Evolutionary conservation across 2,329 filamentous ascomycete genomes (phyloP), one percentile per base, ranked within the genome.

Genomic region (Nigrospora sphaerica): DNA sequence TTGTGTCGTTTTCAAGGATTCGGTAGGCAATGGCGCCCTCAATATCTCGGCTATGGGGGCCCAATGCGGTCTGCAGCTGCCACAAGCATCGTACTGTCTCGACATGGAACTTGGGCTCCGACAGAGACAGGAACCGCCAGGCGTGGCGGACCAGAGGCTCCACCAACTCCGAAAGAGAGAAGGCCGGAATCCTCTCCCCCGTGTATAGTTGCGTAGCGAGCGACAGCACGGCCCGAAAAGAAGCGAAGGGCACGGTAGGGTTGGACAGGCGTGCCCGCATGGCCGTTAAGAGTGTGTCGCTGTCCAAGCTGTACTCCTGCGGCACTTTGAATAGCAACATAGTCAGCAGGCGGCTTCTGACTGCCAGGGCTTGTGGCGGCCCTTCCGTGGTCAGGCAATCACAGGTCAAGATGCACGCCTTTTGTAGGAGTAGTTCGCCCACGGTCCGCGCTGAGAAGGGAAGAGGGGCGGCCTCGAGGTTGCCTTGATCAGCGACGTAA

Each of bases 61-160:
- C 79, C 12, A 95, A 76, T 1, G 82, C 77, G 19, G 76, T 79
- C 55, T 97, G 90, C 44, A 98, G 70, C 53, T 89, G 82, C 88
- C 93, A 95, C 35, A 98, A 70, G 54, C 83, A 85, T 47, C 87
- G 82, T 10, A 95, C 88, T 16, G 90, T 85, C 68, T 98, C 95
- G 32, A 98, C 91, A 59, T 97, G 93, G 54, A 92, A 95, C 60
- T 95, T 95, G 0, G 91, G 90, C 51, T 85, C 83, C 12, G 83
- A 75, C n/a, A 88, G 84, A 1, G 89, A 87, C 35, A 98, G 68
- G 57, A 88, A 89, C 6, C 71, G 65, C 93, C 93, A 98, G 0
- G 92, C 75, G 46, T 84, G 78, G 2, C 73, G 72, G 14, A 93
- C 82, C 18, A 97, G 69, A 28, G 79, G 74, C 17, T 80, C 74